phyloP scores from a whole-genome alignment of 1,284 basidiomycete genomes.

The Tylopilus orsonianus region DNA sequence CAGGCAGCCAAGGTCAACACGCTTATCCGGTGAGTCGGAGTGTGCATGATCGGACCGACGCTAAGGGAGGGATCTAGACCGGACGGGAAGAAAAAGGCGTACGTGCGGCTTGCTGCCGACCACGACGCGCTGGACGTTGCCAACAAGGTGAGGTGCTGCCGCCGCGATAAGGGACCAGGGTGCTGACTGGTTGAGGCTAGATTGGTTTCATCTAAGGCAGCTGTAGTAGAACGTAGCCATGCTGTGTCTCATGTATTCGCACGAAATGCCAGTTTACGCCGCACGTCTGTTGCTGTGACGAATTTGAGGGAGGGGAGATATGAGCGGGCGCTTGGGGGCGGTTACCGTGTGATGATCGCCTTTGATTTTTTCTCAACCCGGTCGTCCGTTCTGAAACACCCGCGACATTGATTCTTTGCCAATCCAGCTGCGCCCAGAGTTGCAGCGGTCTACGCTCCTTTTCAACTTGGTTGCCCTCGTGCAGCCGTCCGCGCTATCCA shows the following conservation, averaged over 20 bases:
- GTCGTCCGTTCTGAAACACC: neutral
- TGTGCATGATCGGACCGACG: neutral
- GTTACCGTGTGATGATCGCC: conserved; percentile 20
- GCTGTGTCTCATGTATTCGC: conserved; percentile 5
- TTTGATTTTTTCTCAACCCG: neutral
- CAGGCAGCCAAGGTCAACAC: conserved; percentile 97
- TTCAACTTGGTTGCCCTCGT: neutral
- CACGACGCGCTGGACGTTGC: conserved; percentile 98
- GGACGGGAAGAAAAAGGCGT: conserved; percentile 99
- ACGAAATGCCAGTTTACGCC: neutral
- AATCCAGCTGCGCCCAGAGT: conserved; percentile 11
- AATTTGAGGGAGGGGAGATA: too few species aligned
- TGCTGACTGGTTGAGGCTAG: conserved; percentile 36
- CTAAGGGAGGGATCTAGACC: conserved; percentile 57
- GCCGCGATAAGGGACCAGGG: too few species aligned
- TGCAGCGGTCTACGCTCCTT: conserved; percentile 28
- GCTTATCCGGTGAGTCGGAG: conserved; percentile 78
- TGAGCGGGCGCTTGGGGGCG: too few species aligned
- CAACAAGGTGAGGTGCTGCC: conserved; percentile 76
- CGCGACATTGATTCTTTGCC: neutral
- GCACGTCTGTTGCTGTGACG: neutral
- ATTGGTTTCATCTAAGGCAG: conserved; percentile 76
- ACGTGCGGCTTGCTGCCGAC: conserved; percentile 92
- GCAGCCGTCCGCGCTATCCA: conserved; percentile 12
- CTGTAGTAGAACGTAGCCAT: neutral